These are phyloP conservation scores for Carex parvula DNA, from an alignment of 176 grass and related monocot genomes.

Conservation along the genomic window DNA sequence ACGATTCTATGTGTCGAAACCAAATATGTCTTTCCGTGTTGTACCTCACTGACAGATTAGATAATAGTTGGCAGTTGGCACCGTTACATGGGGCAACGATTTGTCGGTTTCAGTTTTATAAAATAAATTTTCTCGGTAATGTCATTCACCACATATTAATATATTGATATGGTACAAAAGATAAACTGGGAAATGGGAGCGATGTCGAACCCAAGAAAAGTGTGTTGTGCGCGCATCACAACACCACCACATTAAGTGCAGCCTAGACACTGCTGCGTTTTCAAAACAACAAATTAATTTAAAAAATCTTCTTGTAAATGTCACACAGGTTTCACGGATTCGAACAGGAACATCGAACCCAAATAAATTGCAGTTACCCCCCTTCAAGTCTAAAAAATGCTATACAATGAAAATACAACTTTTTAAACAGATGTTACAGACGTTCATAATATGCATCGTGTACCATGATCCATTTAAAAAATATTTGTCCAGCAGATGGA, in stretches of 20 bases:
- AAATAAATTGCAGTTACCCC: not conserved
- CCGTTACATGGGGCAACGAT: too few species aligned
- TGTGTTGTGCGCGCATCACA: constrained; percentile 24
- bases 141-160: constrained; percentile 15
- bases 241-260: constrained; percentile 34
- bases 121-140: not conserved
- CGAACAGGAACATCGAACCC: too few species aligned
- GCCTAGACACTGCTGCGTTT: not conserved
- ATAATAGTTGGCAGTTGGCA: too few species aligned
- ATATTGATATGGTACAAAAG: not conserved
- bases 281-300: not conserved
- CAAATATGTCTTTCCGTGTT: not conserved
- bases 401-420: too few species aligned
- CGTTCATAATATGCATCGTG: too few species aligned
- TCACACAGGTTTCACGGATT: not conserved
- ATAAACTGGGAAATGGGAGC: not conserved
- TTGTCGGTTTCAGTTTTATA: too few species aligned
- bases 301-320: not conserved
- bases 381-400: not conserved
- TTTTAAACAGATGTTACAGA: not conserved
- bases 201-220: constrained; percentile 1
- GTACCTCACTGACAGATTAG: too few species aligned
- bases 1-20: not conserved
- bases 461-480: too few species aligned
- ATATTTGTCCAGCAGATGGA: too few species aligned